These are phyloP conservation scores for Pilatotrama ljubarskyi DNA, from an alignment of 768 basidiomycete genomes.

Conservation along the genomic window DNA sequence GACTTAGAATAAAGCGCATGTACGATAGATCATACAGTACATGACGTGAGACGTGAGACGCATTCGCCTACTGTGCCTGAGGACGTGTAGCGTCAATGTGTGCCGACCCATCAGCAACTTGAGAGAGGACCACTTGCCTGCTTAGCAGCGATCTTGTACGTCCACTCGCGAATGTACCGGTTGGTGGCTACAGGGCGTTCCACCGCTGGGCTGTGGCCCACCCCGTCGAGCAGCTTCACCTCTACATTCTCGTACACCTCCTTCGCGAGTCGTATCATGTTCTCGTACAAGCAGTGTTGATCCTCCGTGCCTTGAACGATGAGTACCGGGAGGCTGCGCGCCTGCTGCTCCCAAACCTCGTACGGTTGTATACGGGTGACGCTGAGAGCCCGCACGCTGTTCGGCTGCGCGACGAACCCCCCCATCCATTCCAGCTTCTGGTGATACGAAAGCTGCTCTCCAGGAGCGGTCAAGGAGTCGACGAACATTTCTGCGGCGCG, in stretches of 20 bases:
- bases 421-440: conserved; percentile 21
- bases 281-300: conserved; percentile 5
- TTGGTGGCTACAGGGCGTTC: conserved; percentile 19
- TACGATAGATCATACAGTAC: too few species aligned
- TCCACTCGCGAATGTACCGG: conserved; percentile 19
- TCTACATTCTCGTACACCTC: conserved; percentile 14
- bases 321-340: conserved; percentile 17
- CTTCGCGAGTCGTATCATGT: conserved; percentile 9
- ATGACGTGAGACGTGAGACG: background rate
- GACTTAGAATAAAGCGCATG: too few species aligned
- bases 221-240: conserved; percentile 16
- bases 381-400: conserved; percentile 4
- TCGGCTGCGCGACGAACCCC: conserved; percentile 16
- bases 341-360: conserved; percentile 15
- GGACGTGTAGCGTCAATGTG: background rate
- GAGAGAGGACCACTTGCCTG: background rate
- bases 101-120: too few species aligned
- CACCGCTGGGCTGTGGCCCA: conserved; percentile 20
- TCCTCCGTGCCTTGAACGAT: conserved; percentile 27
- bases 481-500: conserved; percentile 15
- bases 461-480: conserved; percentile 21
- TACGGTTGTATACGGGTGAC: conserved; percentile 20
- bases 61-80: background rate
- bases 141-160: background rate
- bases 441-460: conserved; percentile 5